These are phyloP conservation scores for Termitomyces sp. DNA, from an alignment of 768 basidiomycete genomes.

Conservation along the genomic window DNA sequence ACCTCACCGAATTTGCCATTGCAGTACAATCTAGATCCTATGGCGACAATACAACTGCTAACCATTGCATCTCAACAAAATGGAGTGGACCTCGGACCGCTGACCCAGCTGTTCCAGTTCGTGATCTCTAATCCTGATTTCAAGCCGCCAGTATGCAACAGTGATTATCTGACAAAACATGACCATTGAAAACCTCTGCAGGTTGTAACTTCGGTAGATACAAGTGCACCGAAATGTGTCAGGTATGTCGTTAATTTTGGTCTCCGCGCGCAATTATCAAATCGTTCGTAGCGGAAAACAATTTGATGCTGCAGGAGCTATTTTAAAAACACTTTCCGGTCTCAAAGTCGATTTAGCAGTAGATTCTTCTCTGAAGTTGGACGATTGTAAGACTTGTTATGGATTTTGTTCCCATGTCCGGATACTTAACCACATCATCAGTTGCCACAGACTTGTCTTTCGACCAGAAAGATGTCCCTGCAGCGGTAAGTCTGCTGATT, in stretches of 20 bases:
- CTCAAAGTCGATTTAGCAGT: slow-evolving; percentile 55
- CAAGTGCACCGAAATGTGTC: slow-evolving; percentile 46
- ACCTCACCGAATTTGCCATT: slow-evolving; percentile 55
- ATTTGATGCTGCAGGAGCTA: slow-evolving; percentile 54
- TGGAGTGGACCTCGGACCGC: slow-evolving; percentile 55
- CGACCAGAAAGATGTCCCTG: slow-evolving; percentile 49
- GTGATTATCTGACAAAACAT: neutral
- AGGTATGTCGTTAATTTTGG: slow-evolving; percentile 31
- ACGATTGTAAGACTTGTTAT: slow-evolving; percentile 47
- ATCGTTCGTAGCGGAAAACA: slow-evolving; percentile 48
- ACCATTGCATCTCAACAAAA: slow-evolving; percentile 43
- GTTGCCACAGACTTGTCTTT: slow-evolving; percentile 53
- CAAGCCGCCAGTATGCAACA: slow-evolving; percentile 41
- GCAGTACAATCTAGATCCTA: slow-evolving; percentile 57
- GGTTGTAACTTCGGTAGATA: slow-evolving; percentile 53
- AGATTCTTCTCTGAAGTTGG: slow-evolving; percentile 48
- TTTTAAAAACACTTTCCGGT: slow-evolving; percentile 54
- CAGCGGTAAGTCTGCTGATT: slow-evolving; percentile 32
- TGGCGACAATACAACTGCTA: slow-evolving; percentile 55
- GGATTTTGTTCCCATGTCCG: neutral
- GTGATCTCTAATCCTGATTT: slow-evolving; percentile 43
- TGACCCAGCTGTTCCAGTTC: slow-evolving; percentile 48
- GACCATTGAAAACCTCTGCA: slow-evolving; percentile 13
- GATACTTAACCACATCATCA: slow-evolving; percentile 16
- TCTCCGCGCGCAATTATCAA: neutral